Conservation (phyloP, 208 protist species). For the Leishmania major region DNA sequence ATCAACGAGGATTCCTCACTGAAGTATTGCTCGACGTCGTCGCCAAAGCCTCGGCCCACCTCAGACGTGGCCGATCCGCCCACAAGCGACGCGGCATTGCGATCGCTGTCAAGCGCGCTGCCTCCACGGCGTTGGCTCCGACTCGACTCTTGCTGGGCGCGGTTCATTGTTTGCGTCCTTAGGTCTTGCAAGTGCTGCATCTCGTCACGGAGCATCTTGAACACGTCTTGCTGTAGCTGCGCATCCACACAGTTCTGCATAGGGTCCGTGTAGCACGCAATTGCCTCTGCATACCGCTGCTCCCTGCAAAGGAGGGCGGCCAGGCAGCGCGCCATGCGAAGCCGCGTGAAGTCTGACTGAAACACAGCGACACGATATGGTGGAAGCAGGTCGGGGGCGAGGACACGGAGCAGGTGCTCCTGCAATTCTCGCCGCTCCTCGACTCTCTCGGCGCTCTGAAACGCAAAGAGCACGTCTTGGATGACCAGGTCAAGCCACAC, state of each 20-base stretch:
- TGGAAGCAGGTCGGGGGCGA: constrained; percentile 28
- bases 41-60: background rate
- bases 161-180: constrained; percentile 22
- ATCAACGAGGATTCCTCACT: background rate
- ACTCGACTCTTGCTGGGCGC: constrained; percentile 15
- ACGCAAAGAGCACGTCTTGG: constrained; percentile 58
- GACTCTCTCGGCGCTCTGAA: constrained; percentile 44
- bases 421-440: constrained; percentile 39
- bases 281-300: constrained; percentile 55
- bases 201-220: constrained; percentile 53
- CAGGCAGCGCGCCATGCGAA: constrained; percentile 63
- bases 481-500: constrained; percentile 41
- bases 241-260: constrained; percentile 47
- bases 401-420: constrained; percentile 40
- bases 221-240: constrained; percentile 52
- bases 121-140: background rate
- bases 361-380: constrained; percentile 33
- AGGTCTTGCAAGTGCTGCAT: constrained; percentile 41
- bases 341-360: constrained; percentile 46
- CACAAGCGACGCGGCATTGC: background rate
- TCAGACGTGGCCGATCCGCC: background rate
- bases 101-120: background rate
- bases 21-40: background rate
- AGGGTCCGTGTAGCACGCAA: constrained; percentile 66
- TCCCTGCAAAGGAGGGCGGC: constrained; percentile 53